These are phyloP conservation scores for Beauveria varroae DNA, from an alignment of 2,329 filamentous ascomycete species.

Conservation along the genomic window DNA sequence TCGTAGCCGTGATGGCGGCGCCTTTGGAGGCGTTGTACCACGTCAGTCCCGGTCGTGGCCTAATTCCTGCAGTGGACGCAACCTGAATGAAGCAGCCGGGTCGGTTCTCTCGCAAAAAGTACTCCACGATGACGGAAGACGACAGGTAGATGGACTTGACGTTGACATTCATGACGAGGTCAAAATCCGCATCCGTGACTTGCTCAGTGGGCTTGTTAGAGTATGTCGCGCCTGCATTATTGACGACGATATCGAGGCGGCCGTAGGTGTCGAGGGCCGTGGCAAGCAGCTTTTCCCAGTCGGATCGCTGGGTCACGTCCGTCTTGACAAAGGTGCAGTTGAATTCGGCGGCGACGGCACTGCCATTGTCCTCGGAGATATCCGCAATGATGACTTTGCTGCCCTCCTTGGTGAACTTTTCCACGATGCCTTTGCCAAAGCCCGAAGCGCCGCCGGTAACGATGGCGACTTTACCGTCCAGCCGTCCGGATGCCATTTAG, in stretches of 20 bases:
- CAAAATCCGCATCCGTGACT: slow-evolving; percentile 60
- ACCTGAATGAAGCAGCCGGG: slow-evolving; percentile 58
- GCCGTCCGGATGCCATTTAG: slow-evolving; percentile 19
- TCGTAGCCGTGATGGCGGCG: slow-evolving; percentile 52
- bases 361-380: slow-evolving; percentile 45
- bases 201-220: slow-evolving; percentile 54
- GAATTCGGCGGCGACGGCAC: slow-evolving; percentile 37
- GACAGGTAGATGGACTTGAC: slow-evolving; percentile 60
- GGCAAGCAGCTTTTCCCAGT: slow-evolving; percentile 46
- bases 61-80: slow-evolving; percentile 51
- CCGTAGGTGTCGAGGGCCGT: slow-evolving; percentile 39
- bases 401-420: slow-evolving; percentile 52
- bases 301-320: slow-evolving; percentile 43
- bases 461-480: slow-evolving; percentile 35
- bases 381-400: slow-evolving; percentile 56
- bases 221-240: slow-evolving; percentile 55
- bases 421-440: slow-evolving; percentile 55
- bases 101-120: slow-evolving; percentile 49
- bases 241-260: slow-evolving; percentile 50
- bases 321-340: slow-evolving; percentile 34
- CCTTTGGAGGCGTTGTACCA: slow-evolving; percentile 68
- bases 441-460: slow-evolving; percentile 51
- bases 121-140: slow-evolving; percentile 50
- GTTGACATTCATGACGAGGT: slow-evolving; percentile 60
- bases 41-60: slow-evolving; percentile 55